phyloP scores from a whole-genome alignment of 768 basidiomycete species.

The Sarcodon aspratus region DNA sequence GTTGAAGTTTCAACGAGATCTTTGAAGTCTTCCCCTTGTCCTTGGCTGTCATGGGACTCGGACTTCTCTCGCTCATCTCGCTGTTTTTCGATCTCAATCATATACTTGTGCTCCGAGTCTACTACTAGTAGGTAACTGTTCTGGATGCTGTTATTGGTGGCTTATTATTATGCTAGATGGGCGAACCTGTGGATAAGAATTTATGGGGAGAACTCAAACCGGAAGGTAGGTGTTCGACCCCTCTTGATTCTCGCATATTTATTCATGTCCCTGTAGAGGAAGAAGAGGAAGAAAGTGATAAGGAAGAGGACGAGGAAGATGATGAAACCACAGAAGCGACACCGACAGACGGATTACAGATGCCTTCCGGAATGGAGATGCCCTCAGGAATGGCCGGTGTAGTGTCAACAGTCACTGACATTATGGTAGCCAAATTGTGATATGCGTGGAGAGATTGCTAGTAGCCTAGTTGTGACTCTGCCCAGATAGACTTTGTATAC shows the following conservation, averaged over 20 bases:
- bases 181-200: conserved; percentile 82
- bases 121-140: conserved; percentile 42
- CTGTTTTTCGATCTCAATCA: no score
- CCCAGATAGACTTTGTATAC: no score
- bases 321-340: conserved; percentile 36
- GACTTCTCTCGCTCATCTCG: no score
- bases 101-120: no score
- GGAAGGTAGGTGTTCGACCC: conserved; percentile 55
- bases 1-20: no score
- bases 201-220: conserved; percentile 95
- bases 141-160: neutral
- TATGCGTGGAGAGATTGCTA: no score
- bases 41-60: no score
- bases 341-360: conserved; percentile 72
- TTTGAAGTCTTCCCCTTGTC: no score
- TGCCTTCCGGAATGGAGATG: conserved; percentile 92
- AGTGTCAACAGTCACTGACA: conserved; percentile 91
- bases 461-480: no score
- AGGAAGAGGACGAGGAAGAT: conserved; percentile 53
- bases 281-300: conserved; percentile 42
- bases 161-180: conserved; percentile 35
- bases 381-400: conserved; percentile 92
- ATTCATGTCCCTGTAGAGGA: conserved; percentile 29
- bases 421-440: no score
- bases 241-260: neutral